A percentile compares a stretch with the other conserved stretches of the same genome.
Conservation (phyloP, 176 grass and related monocot genomes). For the Phyllostachys edulis region DNA sequence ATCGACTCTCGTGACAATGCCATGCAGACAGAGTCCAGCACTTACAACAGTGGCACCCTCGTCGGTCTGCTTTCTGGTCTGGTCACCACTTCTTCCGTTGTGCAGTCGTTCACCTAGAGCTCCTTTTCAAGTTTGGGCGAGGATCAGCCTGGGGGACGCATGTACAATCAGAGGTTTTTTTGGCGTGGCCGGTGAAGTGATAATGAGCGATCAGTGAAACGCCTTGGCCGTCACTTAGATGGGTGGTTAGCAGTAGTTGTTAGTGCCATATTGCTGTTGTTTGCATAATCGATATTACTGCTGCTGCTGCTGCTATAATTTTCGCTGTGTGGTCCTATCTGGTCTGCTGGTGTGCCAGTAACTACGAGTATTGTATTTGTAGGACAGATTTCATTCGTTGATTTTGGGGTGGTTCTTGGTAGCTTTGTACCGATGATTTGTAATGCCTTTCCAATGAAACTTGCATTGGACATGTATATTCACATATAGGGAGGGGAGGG, state of each 20-base stretch:
- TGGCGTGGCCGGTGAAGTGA: neutral
- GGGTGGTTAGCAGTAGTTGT: constrained; percentile 21
- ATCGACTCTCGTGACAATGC: constrained; percentile 79
- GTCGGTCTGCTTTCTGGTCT: constrained; percentile 72
- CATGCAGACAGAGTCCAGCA: constrained; percentile 79
- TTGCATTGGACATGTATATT: neutral
- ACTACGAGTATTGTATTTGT: constrained; percentile 37
- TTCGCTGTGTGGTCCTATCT: neutral
- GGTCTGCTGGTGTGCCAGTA: constrained; percentile 32
- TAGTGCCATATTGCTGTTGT: constrained; percentile 28
- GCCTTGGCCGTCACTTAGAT: neutral
- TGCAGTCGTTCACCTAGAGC: constrained; percentile 66
- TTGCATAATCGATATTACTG: constrained; percentile 10
- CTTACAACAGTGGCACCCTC: constrained; percentile 85
- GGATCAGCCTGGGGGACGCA: neutral
- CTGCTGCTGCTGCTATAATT: constrained; percentile 15
- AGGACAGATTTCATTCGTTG: constrained; percentile 49
- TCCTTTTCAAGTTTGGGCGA: neutral
- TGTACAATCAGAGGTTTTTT: neutral
- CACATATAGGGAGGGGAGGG: neutral
- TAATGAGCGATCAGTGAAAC: neutral
- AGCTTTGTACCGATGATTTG: constrained; percentile 18
- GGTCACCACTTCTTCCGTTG: constrained; percentile 73
- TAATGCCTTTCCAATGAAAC: neutral
- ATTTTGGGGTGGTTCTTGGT: constrained; percentile 21